phyloP scores from a whole-genome alignment of 768 basidiomycete species.

The Suillus bovinus region DNA sequence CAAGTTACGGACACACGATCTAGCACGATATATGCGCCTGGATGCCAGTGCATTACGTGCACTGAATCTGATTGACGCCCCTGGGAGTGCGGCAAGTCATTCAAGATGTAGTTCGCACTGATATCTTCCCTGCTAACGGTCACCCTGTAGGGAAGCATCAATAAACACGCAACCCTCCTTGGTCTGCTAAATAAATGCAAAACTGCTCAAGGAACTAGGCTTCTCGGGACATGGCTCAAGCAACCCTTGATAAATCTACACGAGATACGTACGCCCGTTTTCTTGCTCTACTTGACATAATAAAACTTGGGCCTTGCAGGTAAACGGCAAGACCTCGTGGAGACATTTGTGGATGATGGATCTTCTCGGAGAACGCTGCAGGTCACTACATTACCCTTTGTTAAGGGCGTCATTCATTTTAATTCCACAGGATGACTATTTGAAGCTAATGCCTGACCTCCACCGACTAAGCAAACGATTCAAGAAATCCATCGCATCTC shows the following conservation, averaged over 20 bases:
- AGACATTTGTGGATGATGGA: slow-evolving; percentile 80
- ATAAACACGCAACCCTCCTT: slow-evolving; percentile 84
- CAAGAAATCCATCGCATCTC: slow-evolving; percentile 75
- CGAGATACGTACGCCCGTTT: slow-evolving; percentile 66
- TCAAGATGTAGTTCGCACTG: neutral
- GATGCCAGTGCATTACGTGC: slow-evolving; percentile 95
- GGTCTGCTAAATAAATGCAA: slow-evolving; percentile 95
- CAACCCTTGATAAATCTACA: slow-evolving; percentile 94
- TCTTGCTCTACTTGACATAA: slow-evolving; percentile 5
- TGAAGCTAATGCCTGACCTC: slow-evolving; percentile 93
- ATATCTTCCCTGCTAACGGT: slow-evolving; percentile 11
- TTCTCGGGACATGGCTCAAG: slow-evolving; percentile 91
- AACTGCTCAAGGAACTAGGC: slow-evolving; percentile 88
- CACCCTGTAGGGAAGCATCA: slow-evolving; percentile 49
- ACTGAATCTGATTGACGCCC: slow-evolving; percentile 77
- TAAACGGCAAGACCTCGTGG: slow-evolving; percentile 85
- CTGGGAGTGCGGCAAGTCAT: slow-evolving; percentile 33
- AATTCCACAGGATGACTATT: slow-evolving; percentile 68
- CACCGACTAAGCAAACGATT: slow-evolving; percentile 91
- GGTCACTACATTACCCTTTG: slow-evolving; percentile 40
- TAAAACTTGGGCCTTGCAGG: slow-evolving; percentile 41
- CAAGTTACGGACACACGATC: slow-evolving; percentile 82
- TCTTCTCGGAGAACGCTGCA: slow-evolving; percentile 71
- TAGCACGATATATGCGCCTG: slow-evolving; percentile 92
- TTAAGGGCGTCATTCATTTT: slow-evolving; percentile 2